Evolutionary conservation across 1,284 basidiomycete species (phyloP), one percentile per base, ranked within the genome.

Genomic region (Exsudoporus floridanus): DNA sequence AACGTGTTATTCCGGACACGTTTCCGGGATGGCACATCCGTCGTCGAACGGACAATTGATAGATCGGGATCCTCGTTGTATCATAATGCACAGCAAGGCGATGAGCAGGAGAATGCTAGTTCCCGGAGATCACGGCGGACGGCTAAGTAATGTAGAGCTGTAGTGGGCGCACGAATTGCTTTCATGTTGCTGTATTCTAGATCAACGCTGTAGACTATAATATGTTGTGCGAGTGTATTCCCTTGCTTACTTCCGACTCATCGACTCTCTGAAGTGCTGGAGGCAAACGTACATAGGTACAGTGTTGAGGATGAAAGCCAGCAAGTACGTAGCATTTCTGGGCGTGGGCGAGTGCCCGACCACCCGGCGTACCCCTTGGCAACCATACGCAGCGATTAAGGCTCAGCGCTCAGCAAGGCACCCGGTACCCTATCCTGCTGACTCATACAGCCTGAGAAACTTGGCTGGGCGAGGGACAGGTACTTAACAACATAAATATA

Each of bases 1-100:
- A 99, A 98, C 63, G 95, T 98, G 18, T 77, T 99, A 44, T 99
- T 98, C 81, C 82, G 88, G 43, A 92, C 96, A 27, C 79, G 89
- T 54, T 97, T 98, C 77, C 78, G 92, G 41, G 94, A 98, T 66
- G 94, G 94, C 5, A 97, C 94, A 5, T 92, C 88, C 46, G 79
- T 96, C 43, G 93, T 97, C 33, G 92, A 97, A 66, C 75, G 88
- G 50, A 89, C 88, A 2, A 83, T 75, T 8, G 81, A 86, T 59
- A 71, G 86, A 57, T 83, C 83, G 14, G 73, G 73, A 13, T 76
- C 76, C 8, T 53, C 70, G n/a, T 45, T 81, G 53, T 81, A 71
- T 34, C 59, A 55, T 36, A 58, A 35, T 23, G 53, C 49, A 30
- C 60, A 60, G 19, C 55, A 56, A 36, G 55, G 44, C 1, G 34